Evolutionary conservation across 495 filamentous ascomycete genomes (phyloP), one percentile per base, ranked within the genome.

Genomic region (Podospora pseudopauciseta): DNA sequence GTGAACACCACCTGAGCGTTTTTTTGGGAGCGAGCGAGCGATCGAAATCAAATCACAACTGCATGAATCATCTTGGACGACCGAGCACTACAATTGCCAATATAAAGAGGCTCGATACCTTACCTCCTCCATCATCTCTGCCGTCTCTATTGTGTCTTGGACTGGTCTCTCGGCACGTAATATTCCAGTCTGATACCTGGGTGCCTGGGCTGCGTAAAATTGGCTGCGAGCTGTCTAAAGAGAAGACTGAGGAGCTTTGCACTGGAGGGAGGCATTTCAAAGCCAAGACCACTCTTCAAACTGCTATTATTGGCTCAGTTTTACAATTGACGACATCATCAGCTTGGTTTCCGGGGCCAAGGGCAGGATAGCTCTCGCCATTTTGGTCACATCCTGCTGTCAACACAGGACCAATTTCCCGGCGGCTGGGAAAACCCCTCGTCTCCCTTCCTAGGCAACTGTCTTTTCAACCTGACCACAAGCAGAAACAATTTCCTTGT

Each of bases 21-120:
- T 63, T 63, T 63, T 63, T 63, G 61, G 61, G 30, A 63, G 61
- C 61, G 61, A 63, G 34, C 61, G 34, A 63, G 34, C 34, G 28
- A 58, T 58, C 28, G 30, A 63, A 39, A 44, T 63, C 61, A 49
- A 63, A 61, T 32, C 20, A 61, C 59, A 61, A 58, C 55, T 20
- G 11, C 55, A 58, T 20, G n/a, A 58, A 58, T 26, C 55, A 58
- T 58, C 55, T 49, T 49, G 39, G 39, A 49, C 39, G 39, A 49
- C 13, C 15, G 39, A 49, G 39, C 39, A 49, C 39, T 49, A 49
- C 39, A 49, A 49, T 49, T 49, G 39, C 39, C 39, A 49, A 13
- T 49, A 49, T 49, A 49, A 49, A 49, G 39, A 11, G 39, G 39
- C 39, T 6, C 13, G 39, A 49, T n/a, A 23, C 55, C 55, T 58